These are phyloP conservation scores for Monilinia vaccinii-corymbosi DNA, from an alignment of 2,329 filamentous ascomycete species.

Conservation along the genomic window DNA sequence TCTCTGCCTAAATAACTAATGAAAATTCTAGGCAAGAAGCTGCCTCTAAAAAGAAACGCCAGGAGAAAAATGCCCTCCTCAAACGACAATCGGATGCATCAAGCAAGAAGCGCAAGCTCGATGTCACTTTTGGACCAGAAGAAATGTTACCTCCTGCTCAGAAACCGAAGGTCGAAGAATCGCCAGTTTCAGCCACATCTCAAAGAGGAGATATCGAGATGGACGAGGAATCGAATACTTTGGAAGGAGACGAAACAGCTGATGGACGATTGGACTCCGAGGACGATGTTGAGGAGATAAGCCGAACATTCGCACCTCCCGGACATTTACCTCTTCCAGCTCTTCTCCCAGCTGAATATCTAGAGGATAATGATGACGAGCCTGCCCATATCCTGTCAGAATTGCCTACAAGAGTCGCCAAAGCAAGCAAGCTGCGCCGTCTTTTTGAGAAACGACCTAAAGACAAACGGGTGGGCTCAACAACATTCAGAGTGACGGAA, in stretches of 20 bases:
- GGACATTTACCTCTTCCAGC: conserved; percentile 18
- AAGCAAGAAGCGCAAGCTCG: conserved; percentile 22
- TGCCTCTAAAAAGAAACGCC: conserved; percentile 24
- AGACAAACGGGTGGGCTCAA: conserved; percentile 23
- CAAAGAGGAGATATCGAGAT: background rate
- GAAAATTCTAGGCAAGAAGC: conserved; percentile 18
- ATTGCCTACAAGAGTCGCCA: conserved; percentile 13
- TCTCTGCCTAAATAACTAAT: conserved; percentile 7
- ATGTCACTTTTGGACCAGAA: conserved; percentile 4
- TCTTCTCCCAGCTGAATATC: conserved; percentile 25
- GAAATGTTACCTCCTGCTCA: conserved; percentile 3
- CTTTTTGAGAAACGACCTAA: conserved; percentile 24
- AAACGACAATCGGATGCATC: conserved; percentile 21
- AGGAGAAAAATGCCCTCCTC: conserved; percentile 22
- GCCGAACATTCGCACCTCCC: background rate
- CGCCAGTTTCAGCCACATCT: background rate
- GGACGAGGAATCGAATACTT: conserved; percentile 7
- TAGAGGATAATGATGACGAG: conserved; percentile 22
- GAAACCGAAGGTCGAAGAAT: conserved; percentile 2
- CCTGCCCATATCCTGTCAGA: background rate
- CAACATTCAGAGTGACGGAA: conserved; percentile 26
- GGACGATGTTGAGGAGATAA: conserved; percentile 2
- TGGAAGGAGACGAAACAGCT: conserved; percentile 6
- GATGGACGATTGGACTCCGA: conserved; percentile 4
- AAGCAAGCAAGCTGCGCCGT: conserved; percentile 24